Percentiles rank a stretch among this genome's conserved stretches.
Evolutionary conservation across 1,284 basidiomycete genomes (phyloP).

Genomic region (Pisolithus thermaeus): DNA sequence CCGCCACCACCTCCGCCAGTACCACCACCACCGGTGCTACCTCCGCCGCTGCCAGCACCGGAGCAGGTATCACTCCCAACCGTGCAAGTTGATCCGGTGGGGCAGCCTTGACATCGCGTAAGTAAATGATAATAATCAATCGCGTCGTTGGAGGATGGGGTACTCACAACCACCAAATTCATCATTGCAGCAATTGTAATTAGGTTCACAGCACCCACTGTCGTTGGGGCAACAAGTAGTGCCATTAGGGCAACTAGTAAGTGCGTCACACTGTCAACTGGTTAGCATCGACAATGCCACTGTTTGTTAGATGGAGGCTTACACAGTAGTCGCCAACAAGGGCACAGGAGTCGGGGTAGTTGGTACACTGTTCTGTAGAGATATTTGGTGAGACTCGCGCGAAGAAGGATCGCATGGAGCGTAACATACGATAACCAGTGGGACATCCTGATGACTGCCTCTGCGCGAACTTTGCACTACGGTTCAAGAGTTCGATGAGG

Average conservation of each 20-base stretch:
- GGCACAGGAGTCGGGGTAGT: constrained; percentile 18
- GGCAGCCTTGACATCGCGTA: constrained; percentile 12
- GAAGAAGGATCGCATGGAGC: background rate
- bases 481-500: constrained; percentile 15
- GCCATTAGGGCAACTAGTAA: constrained; percentile 13
- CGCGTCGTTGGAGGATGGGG: background rate
- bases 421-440: constrained; percentile 15
- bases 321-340: constrained; percentile 18
- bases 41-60: background rate
- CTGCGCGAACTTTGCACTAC: constrained; percentile 8
- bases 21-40: constrained; percentile 1
- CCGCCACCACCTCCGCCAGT: constrained; percentile 1
- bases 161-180: constrained; percentile 17
- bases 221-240: constrained; percentile 11
- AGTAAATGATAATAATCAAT: constrained; percentile 1
- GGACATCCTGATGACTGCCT: constrained; percentile 10
- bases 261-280: constrained; percentile 11
- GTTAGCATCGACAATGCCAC: background rate
- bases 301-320: background rate
- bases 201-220: constrained; percentile 7
- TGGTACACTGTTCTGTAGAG: constrained; percentile 16
- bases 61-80: constrained; percentile 4
- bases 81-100: constrained; percentile 9
- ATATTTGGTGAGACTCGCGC: background rate
- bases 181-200: constrained; percentile 16